Evolutionary conservation across 441 rosid species (phyloP).

Genomic region (Macaranga tanarius): DNA sequence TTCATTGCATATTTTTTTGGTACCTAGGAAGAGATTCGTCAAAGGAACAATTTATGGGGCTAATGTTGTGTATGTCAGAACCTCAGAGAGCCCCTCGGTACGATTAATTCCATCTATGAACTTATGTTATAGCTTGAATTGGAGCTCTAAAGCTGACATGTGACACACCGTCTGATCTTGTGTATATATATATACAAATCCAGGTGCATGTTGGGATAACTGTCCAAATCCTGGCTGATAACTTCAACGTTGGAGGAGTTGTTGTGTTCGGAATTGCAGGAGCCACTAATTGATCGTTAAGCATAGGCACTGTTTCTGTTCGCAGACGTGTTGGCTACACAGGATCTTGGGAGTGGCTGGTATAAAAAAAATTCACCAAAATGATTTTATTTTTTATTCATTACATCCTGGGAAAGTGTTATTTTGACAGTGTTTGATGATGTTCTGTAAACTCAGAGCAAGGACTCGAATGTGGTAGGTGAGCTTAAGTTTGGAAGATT

Average conservation of each 20-base stretch:
- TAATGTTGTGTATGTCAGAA: constrained; percentile 9
- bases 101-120: neutral
- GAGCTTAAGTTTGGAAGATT: neutral
- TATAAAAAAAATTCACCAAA: too few relatives aligned
- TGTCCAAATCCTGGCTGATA: neutral
- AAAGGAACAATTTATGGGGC: neutral
- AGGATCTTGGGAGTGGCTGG: neutral
- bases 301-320: constrained; percentile 6
- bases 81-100: neutral
- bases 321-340: neutral
- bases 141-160: too few relatives aligned
- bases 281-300: neutral
- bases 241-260: neutral
- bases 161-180: too few relatives aligned
- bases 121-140: too few relatives aligned
- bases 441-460: too few relatives aligned
- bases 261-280: constrained; percentile 1
- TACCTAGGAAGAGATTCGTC: constrained; percentile 9
- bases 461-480: too few relatives aligned
- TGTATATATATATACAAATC: neutral
- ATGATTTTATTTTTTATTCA: too few relatives aligned
- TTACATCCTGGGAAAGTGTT: too few relatives aligned
- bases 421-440: too few relatives aligned
- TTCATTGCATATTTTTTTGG: neutral
- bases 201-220: constrained; percentile 1